Base-by-base conservation (phyloP, 257 asterid genomes). In the Solanum chilense region DNA sequence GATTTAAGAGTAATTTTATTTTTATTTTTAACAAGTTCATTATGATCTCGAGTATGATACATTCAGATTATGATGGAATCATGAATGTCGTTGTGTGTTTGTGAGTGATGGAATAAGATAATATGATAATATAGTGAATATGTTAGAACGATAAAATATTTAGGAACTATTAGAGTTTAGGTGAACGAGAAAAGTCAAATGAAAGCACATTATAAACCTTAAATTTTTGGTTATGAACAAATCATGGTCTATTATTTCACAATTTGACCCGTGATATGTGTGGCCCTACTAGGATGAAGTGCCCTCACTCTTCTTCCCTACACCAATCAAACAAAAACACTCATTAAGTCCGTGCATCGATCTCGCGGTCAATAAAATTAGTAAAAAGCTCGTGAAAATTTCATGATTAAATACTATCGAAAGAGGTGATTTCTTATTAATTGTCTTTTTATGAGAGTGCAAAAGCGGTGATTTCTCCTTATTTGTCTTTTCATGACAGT, bases 311-410 rank as follows among this genome's bases (percentile, higher is more conserved):
- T 39, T 45, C 31, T 21, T 12, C 82, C 82, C 52, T 20, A 23
- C 52, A 21, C 41, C 5, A 39, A 74, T 39, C 18, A 74, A 71
- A 7, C 13, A 18, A 33, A 69, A 14, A 29, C 9, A 35, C 7
- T 29, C 41, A 29, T 33, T 31, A 70, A 70, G 42, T 58, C 12
- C 3, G 2, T 20, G n/a, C 64, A 20, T 56, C 5, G 27, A 1
- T 21, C 47, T 37, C 25, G 20, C 37, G 49, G 1, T 37, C 13
- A 10, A 73, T 73, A 23, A 73, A 73, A 0, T 73, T 15, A 3
- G 0, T 56, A 0, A 6, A 5, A 37, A 5, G 1, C 4, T 35
- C 1, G 9, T 3, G 6, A 29, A 29, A 1, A 14, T 7, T 6
- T 29, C 6, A 5, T 20, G 13, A 1, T 73, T 6, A 20, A 69